Percentiles rank a stretch among this genome's conserved stretches.
phyloP scores from a whole-genome alignment of 768 basidiomycete genomes.

The Pisolithus sp. region DNA sequence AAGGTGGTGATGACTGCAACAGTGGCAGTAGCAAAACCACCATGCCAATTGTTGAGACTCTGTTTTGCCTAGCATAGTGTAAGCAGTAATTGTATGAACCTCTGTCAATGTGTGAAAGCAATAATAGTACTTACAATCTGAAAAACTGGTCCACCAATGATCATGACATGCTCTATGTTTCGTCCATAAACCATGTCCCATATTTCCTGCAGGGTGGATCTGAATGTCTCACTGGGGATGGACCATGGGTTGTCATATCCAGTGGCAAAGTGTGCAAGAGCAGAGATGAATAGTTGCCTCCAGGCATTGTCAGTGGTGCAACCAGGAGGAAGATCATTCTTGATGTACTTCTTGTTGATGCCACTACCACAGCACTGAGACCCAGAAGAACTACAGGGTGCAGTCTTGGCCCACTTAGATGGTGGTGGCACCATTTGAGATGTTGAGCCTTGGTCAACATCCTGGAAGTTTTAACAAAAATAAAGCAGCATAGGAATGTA shows the following conservation, averaged over 20 bases:
- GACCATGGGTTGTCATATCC: constrained; percentile 7
- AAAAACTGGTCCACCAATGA: background rate
- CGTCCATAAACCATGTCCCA: constrained; percentile 4
- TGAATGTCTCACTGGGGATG: background rate
- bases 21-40: constrained; percentile 1
- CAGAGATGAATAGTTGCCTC: constrained; percentile 2
- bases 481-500: background rate
- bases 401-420: background rate
- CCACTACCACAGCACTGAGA: background rate
- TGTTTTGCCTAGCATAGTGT: background rate
- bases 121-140: background rate
- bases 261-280: constrained; percentile 3
- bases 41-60: constrained; percentile 2
- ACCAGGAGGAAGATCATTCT: constrained; percentile 3
- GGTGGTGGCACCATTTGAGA: background rate
- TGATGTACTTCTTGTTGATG: constrained; percentile 5
- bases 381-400: background rate
- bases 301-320: constrained; percentile 1
- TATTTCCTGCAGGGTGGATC: constrained; percentile 2
- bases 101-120: too few species aligned
- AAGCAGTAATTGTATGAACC: too few species aligned
- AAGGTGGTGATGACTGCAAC: constrained; percentile 1
- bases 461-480: background rate
- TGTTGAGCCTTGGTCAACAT: background rate
- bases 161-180: constrained; percentile 2